Evolutionary conservation across 2,329 filamentous ascomycete species (phyloP).

Genomic region (Blumeriella jaapii): DNA sequence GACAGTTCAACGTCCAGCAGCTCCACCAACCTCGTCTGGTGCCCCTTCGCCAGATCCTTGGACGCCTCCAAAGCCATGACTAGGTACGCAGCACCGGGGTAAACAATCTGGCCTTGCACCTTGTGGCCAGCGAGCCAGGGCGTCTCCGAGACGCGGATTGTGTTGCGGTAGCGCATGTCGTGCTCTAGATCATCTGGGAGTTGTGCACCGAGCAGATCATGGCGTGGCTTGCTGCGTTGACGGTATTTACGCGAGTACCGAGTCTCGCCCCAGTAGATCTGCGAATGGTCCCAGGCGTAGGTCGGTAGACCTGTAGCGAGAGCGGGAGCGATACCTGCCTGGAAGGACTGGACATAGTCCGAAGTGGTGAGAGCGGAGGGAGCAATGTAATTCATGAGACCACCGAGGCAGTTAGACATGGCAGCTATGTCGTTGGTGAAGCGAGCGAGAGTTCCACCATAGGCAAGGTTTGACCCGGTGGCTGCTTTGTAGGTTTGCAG

Average conservation of each 20-base stretch:
- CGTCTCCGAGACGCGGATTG: conserved; percentile 9
- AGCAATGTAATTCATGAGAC: conserved; percentile 4
- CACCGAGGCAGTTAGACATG: conserved; percentile 6
- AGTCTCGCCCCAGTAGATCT: conserved; percentile 14
- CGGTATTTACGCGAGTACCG: conserved; percentile 7
- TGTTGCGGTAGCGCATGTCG: conserved; percentile 11
- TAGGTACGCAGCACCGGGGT: conserved; percentile 38
- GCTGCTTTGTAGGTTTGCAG: conserved; percentile 11
- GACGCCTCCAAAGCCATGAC: conserved; percentile 38
- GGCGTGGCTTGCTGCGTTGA: conserved; percentile 4
- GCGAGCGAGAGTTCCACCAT: conserved; percentile 11
- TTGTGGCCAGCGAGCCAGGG: conserved; percentile 37
- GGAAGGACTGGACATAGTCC: conserved; percentile 4
- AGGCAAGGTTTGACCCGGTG: conserved; percentile 7
- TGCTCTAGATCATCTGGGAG: conserved; percentile 5
- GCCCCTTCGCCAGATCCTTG: conserved; percentile 6
- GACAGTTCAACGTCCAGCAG: conserved; percentile 12
- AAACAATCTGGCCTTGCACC: conserved; percentile 27
- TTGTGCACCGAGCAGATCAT: conserved; percentile 13
- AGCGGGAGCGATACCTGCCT: neutral
- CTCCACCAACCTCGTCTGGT: conserved; percentile 20
- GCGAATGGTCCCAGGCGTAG: conserved; percentile 15
- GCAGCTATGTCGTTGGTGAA: conserved; percentile 4
- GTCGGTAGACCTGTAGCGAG: conserved; percentile 9
- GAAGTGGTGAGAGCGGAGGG: conserved; percentile 3